phyloP scores from a whole-genome alignment of 2,329 filamentous ascomycete genomes.

The Hymenoscyphus salicellus region DNA sequence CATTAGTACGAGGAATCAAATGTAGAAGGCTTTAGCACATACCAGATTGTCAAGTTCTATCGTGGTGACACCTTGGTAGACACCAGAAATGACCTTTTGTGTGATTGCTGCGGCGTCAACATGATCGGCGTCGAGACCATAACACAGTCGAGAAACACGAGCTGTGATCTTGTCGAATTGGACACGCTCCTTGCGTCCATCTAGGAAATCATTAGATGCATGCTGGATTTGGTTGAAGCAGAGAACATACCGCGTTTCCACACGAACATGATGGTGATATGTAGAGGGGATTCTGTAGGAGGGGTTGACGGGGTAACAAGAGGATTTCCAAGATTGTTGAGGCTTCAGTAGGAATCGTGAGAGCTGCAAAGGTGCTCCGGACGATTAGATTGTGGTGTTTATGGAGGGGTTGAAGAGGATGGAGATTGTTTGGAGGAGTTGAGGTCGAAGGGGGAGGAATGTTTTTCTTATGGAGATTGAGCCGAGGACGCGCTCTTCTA shows the following conservation, averaged over 20 bases:
- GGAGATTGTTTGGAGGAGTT: conserved; percentile 20
- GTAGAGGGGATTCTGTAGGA: conserved; percentile 13
- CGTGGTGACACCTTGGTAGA: conserved; percentile 97
- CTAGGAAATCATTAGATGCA: conserved; percentile 45
- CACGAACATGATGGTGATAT: conserved; percentile 36
- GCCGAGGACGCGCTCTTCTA: conserved; percentile 17
- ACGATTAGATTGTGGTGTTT: conserved; percentile 15
- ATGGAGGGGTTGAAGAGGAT: conserved; percentile 8
- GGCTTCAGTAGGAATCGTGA: conserved; percentile 13
- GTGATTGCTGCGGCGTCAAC: conserved; percentile 98
- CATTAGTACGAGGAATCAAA: conserved; percentile 21
- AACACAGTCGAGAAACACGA: conserved; percentile 94
- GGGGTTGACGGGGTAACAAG: conserved; percentile 14
- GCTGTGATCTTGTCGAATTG: conserved; percentile 99
- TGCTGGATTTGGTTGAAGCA: not conserved
- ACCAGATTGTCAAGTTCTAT: conserved; percentile 96
- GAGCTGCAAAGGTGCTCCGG: not conserved
- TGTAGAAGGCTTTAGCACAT: conserved; percentile 41
- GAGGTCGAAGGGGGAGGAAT: conserved; percentile 19
- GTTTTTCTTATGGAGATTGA: conserved; percentile 12
- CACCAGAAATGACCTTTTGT: conserved; percentile 98
- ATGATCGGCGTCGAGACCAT: conserved; percentile 91
- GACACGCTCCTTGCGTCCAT: conserved; percentile 99
- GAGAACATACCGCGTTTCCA: conserved; percentile 37
- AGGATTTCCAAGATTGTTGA: conserved; percentile 17